Evolutionary conservation across 768 basidiomycete species (phyloP), one percentile per base, ranked within the genome.

Genomic region (Boletus rubropictus): DNA sequence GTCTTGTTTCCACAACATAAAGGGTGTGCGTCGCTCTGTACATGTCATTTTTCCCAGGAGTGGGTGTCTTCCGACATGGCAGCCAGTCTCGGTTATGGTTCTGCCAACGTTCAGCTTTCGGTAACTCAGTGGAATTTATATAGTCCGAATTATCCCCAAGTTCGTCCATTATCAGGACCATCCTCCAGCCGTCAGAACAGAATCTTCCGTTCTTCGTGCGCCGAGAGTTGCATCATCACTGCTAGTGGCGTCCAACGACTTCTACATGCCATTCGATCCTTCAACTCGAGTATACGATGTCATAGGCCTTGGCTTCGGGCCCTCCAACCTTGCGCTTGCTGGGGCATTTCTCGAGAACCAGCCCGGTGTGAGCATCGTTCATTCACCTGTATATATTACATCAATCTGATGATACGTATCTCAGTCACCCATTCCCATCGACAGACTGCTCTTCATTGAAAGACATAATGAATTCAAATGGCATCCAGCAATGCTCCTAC

Each of bases 401-500:
- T 14, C 22, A n/a, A n/a, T n/a, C 34, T 59, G 6, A 59, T 15
- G 11, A 20, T 14, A 20, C 5, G 24, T 25, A 8, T 21, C 6
- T 18, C 46, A 60, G 47, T 34, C 48, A 3, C 47, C 49, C 38
- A 49, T 52, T 42, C 50, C 48, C 41, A 69, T 48, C 52, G 58
- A 57, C 57, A 68, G 56, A 20, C 54, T 66, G 10, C 65, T 74
- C 41, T 79, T 78, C 62, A 66, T 79, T 33, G 78, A 79, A 60
- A 74, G 67, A 54, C 69, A 78, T 31, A 53, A 63, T 1, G 55
- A 63, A 44, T 79, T 79, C 56, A 66, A 64, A 44, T 79, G 78
- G 78, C 78, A 80, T 56, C 76, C 76, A 20, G 76, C 74, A 11
- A 78, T 79, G 76, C 69, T 78, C 38, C 61, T 79, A 7, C 74